A percentile compares a stretch with the other conserved stretches of the same genome.
Evolutionary conservation across 768 basidiomycete genomes (phyloP).

Genomic region (Suillus bovinus): DNA sequence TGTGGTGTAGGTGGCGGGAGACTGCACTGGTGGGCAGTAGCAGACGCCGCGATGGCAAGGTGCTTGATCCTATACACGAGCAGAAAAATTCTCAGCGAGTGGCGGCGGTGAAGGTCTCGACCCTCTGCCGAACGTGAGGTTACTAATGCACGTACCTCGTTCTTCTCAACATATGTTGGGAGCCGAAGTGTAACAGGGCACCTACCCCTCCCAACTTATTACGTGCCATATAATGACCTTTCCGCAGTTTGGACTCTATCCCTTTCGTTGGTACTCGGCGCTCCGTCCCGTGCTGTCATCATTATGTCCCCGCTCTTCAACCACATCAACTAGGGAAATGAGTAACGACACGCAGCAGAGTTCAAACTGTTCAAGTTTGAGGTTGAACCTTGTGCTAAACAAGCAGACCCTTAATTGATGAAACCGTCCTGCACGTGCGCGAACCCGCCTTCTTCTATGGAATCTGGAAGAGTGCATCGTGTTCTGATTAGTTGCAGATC

Average conservation of each 20-base stretch:
- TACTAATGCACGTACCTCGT: too few relatives aligned
- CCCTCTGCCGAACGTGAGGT: too few relatives aligned
- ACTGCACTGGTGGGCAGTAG: too few relatives aligned
- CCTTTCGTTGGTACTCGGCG: not conserved
- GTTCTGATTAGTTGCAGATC: slow-evolving; percentile 2
- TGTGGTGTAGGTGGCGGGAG: too few relatives aligned
- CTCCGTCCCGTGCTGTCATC: slow-evolving; percentile 4
- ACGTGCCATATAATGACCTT: not conserved
- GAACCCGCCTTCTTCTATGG: not conserved
- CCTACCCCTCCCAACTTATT: not conserved
- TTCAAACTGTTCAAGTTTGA: not conserved
- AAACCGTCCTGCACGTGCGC: not conserved
- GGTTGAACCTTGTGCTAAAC: not conserved
- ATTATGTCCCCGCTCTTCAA: not conserved
- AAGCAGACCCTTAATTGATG: not conserved
- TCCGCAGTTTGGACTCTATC: not conserved
- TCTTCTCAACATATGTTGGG: too few relatives aligned
- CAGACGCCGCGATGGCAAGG: too few relatives aligned
- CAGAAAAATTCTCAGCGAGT: too few relatives aligned
- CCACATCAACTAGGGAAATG: too few relatives aligned
- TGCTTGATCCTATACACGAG: too few relatives aligned
- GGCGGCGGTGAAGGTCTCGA: too few relatives aligned
- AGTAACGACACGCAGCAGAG: not conserved
- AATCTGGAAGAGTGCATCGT: not conserved
- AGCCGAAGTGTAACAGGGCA: too few relatives aligned